Percentiles rank a stretch among this genome's conserved stretches.
Conservation (phyloP, 345 rosid genomes). For the Excoecaria agallocha region DNA sequence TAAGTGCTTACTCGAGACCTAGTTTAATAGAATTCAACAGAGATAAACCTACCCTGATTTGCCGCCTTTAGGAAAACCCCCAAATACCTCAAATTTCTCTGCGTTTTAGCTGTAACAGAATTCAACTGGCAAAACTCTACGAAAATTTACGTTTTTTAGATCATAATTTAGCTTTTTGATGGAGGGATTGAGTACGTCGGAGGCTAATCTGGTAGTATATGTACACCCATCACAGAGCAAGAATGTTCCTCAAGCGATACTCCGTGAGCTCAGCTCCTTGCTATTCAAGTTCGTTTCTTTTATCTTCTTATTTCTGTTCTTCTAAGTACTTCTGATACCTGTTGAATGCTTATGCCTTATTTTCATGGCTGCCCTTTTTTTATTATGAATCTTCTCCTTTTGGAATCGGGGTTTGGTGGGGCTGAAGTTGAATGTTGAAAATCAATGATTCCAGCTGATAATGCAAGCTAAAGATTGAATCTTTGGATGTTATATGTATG, state of each 20-base stretch:
- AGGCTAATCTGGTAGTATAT: slow-evolving; percentile 54
- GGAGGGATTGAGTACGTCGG: slow-evolving; percentile 72
- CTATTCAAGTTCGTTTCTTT: slow-evolving; percentile 63
- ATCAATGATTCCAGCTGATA: neutral
- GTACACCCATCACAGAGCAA: slow-evolving; percentile 66
- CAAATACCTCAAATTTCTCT: neutral
- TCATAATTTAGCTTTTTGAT: slow-evolving; percentile 17
- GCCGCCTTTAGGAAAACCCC: too few relatives aligned
- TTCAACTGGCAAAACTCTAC: too few relatives aligned
- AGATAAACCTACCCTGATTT: too few relatives aligned
- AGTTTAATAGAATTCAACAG: too few relatives aligned
- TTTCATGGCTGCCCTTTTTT: neutral
- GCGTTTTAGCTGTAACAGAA: neutral
- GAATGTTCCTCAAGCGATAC: slow-evolving; percentile 53
- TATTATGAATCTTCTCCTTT: too few relatives aligned
- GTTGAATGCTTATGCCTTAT: neutral
- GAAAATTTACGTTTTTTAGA: neutral
- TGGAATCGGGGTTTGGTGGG: too few relatives aligned
- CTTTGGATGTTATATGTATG: neutral
- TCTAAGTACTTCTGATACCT: neutral
- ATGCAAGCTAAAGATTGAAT: neutral
- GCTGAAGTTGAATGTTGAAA: neutral
- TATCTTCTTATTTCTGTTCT: neutral
- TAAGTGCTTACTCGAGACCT: too few relatives aligned
- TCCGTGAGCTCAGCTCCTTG: slow-evolving; percentile 70